Base-by-base conservation (phyloP, 768 basidiomycete genomes). In the Hebeloma cylindrosporum region DNA sequence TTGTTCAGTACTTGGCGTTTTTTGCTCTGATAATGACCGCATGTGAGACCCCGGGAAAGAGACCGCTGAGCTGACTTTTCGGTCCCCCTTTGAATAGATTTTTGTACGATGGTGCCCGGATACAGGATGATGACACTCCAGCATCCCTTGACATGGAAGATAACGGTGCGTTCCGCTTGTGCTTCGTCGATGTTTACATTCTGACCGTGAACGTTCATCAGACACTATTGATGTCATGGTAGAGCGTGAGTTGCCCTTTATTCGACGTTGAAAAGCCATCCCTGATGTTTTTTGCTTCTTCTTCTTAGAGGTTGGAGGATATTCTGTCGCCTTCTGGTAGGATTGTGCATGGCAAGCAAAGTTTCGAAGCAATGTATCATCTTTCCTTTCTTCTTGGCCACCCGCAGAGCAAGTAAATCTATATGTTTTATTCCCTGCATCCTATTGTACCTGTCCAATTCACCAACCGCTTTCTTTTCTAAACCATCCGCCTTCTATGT, bases 181-280 rank as follows among this genome's bases (percentile, higher is more conserved):
- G 35, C 40, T 27, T 32, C 22, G n/a, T 29, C 22, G 32, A 25
- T 40, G 17, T 26, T 40, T 23, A 46, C 40, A 17, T 43, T 25
- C 33, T 42, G 18, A 41, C 48, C 43, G 20, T 52, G 20, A 20
- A 14, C 27, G 34, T 47, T 22, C 45, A 39, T 17, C 57, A 83
- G 93, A 97, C 63, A 83, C 91, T 5, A 93, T 97, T 67, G 93
- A 97, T 75, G 93, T 94, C 51, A 90, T 93, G 86, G 88, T 95
- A 48, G 92, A 95, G 72, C 93, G 92, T 94, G 46, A 32, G 50
- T 47, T 47, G 30, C 29, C 30, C 22, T 16, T 38, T 45, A 25
- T 31, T 18, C 29, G 39, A 21, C 7, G 28, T n/a, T 16, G 30
- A n/a, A 4, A 7, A n/a, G 29, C 45, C 40, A n/a, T 56, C 42